A percentile compares a stretch with the other conserved stretches of the same genome.
Evolutionary conservation across 441 rosid genomes (phyloP).

Genomic region (Geranium incanum): DNA sequence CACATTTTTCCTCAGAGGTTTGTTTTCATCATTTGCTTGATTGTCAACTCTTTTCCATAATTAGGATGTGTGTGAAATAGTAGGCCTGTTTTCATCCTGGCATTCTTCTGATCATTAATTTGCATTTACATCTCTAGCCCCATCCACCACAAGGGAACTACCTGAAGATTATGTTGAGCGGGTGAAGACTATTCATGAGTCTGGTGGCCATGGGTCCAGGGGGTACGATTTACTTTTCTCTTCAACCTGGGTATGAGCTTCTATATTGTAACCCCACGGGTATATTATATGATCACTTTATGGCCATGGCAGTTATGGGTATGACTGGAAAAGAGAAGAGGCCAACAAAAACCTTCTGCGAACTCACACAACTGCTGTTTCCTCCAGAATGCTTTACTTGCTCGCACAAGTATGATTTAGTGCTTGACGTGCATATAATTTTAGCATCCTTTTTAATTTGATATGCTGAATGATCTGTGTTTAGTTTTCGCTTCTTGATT

Average conservation of each 20-base stretch:
- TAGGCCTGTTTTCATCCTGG: not conserved
- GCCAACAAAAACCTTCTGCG: slow-evolving; percentile 87
- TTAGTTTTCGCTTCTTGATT: not conserved
- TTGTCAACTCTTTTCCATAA: slow-evolving; percentile 8
- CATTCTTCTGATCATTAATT: slow-evolving; percentile 17
- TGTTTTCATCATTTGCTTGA: slow-evolving; percentile 14
- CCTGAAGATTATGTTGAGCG: slow-evolving; percentile 83
- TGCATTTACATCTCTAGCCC: slow-evolving; percentile 41
- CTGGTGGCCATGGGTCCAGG: slow-evolving; percentile 82
- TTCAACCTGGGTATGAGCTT: slow-evolving; percentile 4
- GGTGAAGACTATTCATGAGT: slow-evolving; percentile 69
- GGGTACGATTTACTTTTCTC: slow-evolving; percentile 46
- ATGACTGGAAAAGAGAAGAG: slow-evolving; percentile 94
- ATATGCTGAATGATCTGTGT: not conserved
- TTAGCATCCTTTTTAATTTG: not conserved
- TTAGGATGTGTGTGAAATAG: not conserved
- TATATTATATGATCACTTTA: not conserved
- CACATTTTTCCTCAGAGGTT: slow-evolving; percentile 78
- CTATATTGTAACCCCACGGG: not conserved
- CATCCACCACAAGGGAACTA: slow-evolving; percentile 59
- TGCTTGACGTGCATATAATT: not conserved
- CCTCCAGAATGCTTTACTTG: slow-evolving; percentile 80
- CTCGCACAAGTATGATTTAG: slow-evolving; percentile 59
- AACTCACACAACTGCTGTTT: slow-evolving; percentile 91
- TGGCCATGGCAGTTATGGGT: slow-evolving; percentile 48